Base-by-base conservation (phyloP, 129 eudicot species). In the Tagetes erecta region DNA sequence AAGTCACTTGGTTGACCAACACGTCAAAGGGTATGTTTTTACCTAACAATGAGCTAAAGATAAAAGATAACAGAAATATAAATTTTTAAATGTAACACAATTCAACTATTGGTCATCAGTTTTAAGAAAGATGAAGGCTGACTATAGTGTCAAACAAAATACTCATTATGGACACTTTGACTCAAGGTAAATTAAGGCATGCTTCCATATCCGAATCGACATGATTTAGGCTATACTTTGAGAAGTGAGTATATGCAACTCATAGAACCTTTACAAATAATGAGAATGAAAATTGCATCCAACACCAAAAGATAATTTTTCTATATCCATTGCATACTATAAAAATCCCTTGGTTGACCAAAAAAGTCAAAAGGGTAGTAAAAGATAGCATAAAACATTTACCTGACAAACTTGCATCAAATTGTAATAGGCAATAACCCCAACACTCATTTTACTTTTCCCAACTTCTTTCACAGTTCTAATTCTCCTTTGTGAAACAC, bases 321-420 rank as follows among this genome's bases (percentile, higher is more conserved):
- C 6, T 47, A 31, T 13, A 68, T 47, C 41, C 36, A 67, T 27
- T 10, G 30, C 12, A 7, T 46, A 68, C 31, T 58, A 12, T 11
- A 68, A 6, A 64, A 45, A 31, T 68, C 42, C 46, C 59, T 68
- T 68, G 44, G 38, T 34, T 35, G 60, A 69, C 74, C 62, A 69
- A 69, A 69, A 69, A 68, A 68, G 60, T 47, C 45, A 47, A 68
- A 52, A 69, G 8, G 35, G n/a, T 69, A 10, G 34, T 51, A 68
- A 60, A 60, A 60, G 67, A 60, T 11, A 34, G 67, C 42, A 60
- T 35, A 60, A 3, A 33, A 71, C 9, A 35, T 36, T 52, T 74
- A 91, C 96, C 96, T 91, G 97, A 64, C 95, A 81, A 81, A 91
- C 89, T 91, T 86, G 84, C 92, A 91, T 91, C 80, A 85, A 84